A percentile compares a stretch with the other conserved stretches of the same genome.
phyloP scores from a whole-genome alignment of 352 stramenopile species.

The Phytophthora aleatoria region DNA sequence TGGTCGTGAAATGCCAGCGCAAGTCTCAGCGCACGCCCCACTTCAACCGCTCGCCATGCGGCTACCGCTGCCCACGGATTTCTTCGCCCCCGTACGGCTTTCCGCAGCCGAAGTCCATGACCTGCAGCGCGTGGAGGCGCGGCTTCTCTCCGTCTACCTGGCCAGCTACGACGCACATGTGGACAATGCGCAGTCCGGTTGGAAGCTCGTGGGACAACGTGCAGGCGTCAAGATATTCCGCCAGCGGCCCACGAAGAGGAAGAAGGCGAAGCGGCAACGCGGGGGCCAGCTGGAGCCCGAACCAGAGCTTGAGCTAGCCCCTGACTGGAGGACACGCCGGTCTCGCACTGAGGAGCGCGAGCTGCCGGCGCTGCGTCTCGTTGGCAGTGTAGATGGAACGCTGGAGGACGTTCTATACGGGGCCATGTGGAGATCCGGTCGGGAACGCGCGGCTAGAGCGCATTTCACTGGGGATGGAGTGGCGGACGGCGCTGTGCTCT shows the following conservation, averaged over 20 bases:
- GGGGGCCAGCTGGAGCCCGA: slow-evolving; percentile 2
- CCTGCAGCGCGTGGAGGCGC: slow-evolving; percentile 50
- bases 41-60: slow-evolving; percentile 39
- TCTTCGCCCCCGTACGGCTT: slow-evolving; percentile 60
- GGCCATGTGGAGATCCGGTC: slow-evolving; percentile 41
- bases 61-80: slow-evolving; percentile 49
- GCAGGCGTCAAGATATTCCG: slow-evolving; percentile 57
- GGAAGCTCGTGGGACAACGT: slow-evolving; percentile 55
- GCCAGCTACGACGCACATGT: slow-evolving; percentile 54
- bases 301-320: neutral
- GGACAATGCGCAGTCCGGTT: slow-evolving; percentile 22
- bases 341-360: slow-evolving; percentile 16
- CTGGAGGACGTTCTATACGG: slow-evolving; percentile 57
- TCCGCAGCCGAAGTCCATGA: slow-evolving; percentile 41
- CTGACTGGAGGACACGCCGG: slow-evolving; percentile 2
- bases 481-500: slow-evolving; percentile 47
- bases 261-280: slow-evolving; percentile 20
- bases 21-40: slow-evolving; percentile 6
- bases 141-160: slow-evolving; percentile 55
- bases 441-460: slow-evolving; percentile 36
- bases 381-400: slow-evolving; percentile 44
- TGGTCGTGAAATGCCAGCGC: slow-evolving; percentile 7
- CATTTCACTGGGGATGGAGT: slow-evolving; percentile 50
- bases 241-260: slow-evolving; percentile 30
- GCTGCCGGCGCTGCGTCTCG: slow-evolving; percentile 41